Conservation (phyloP, 176 grass and related monocot species). For the Pontederia crassipes region DNA sequence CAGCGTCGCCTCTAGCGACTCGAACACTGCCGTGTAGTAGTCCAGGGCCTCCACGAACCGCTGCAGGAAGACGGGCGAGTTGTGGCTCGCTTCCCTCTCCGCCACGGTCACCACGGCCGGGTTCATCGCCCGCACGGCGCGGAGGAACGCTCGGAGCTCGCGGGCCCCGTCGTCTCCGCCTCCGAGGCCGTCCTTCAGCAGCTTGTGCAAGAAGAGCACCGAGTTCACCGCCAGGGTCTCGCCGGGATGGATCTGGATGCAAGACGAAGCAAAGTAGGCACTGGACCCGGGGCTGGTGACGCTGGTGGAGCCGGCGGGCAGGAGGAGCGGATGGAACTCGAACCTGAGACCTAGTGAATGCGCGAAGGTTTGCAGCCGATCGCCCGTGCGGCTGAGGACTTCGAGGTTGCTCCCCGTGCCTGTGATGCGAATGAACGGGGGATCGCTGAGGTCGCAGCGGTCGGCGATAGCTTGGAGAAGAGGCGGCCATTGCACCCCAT, state of each 20-base stretch:
- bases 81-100: constrained; percentile 45
- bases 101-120: constrained; percentile 72
- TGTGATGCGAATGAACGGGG: no score
- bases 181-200: constrained; percentile 21
- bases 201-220: constrained; percentile 70
- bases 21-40: constrained; percentile 75
- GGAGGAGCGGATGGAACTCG: constrained; percentile 69
- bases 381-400: constrained; percentile 65
- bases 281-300: not conserved
- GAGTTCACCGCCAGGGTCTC: constrained; percentile 84
- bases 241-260: constrained; percentile 26
- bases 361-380: constrained; percentile 68
- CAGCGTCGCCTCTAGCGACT: constrained; percentile 83
- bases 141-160: constrained; percentile 33
- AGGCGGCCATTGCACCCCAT: constrained; percentile 51
- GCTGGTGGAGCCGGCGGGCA: constrained; percentile 30
- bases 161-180: constrained; percentile 24
- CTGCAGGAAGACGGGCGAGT: constrained; percentile 22
- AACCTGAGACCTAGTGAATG: constrained; percentile 65
- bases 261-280: constrained; percentile 29
- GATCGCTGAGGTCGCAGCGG: constrained; percentile 40
- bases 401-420: constrained; percentile 22
- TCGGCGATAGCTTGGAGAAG: not conserved
- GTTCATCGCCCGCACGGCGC: constrained; percentile 47
- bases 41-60: constrained; percentile 48